These are phyloP conservation scores for Sporothrix pseudoabietina DNA, from an alignment of 2,329 filamentous ascomycete species.

Conservation along the genomic window DNA sequence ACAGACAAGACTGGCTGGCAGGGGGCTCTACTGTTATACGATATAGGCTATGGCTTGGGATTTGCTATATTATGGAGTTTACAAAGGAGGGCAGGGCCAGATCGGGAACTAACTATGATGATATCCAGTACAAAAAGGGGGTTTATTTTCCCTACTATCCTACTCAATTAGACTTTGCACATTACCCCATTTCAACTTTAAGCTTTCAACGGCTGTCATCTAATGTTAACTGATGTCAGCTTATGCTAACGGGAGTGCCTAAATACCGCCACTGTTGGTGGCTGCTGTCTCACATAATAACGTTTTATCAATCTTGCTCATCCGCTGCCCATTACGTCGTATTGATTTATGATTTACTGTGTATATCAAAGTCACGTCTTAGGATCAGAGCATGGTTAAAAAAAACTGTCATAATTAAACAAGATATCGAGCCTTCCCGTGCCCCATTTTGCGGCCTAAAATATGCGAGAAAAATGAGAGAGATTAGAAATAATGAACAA, in stretches of 20 bases:
- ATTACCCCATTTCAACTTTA: neutral
- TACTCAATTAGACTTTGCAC: neutral
- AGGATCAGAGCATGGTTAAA: neutral
- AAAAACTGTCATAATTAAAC: constrained; percentile 31
- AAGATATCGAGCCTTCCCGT: constrained; percentile 33
- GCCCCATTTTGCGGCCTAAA: constrained; percentile 29
- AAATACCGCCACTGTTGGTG: neutral
- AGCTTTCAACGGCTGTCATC: no score
- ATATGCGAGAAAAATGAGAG: constrained; percentile 23
- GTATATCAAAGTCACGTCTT: neutral
- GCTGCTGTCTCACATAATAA: neutral
- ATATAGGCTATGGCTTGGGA: neutral
- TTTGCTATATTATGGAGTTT: constrained; percentile 2
- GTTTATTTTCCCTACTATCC: neutral
- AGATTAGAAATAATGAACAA: constrained; percentile 25
- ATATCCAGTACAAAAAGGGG: constrained; percentile 14
- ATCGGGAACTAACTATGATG: neutral
- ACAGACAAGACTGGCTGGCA: neutral
- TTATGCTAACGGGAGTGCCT: neutral
- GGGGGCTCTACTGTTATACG: neutral
- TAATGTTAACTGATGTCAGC: neutral
- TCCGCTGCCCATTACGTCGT: neutral
- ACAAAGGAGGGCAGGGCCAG: neutral
- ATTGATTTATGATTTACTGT: neutral
- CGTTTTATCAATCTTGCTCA: neutral